Evolutionary conservation across 163 green algal genomes (phyloP).

Genomic region (Scenedesmus sp.): DNA sequence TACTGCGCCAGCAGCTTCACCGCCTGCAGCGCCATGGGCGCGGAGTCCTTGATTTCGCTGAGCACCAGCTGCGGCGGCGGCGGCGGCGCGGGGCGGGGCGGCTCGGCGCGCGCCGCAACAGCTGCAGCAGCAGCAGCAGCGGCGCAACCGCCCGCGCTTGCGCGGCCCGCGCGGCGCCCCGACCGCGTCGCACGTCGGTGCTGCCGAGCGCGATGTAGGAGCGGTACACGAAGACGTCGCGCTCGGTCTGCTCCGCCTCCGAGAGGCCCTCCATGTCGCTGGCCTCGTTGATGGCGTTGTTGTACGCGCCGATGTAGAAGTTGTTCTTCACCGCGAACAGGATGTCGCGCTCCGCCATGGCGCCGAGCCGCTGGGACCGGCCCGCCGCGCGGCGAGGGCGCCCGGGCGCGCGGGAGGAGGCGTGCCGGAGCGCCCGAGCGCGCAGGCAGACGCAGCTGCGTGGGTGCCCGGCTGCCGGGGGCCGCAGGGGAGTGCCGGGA

Average conservation of each 20-base stretch:
- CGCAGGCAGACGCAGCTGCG: no score
- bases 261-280: constrained; percentile 79
- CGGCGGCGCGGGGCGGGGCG: neutral
- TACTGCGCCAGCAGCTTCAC: constrained; percentile 93
- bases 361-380: no score
- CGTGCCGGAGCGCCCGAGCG: no score
- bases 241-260: constrained; percentile 79
- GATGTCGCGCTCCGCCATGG: constrained; percentile 55
- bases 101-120: neutral
- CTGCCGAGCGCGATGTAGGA: constrained; percentile 96
- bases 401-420: no score
- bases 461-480: neutral
- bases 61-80: constrained; percentile 85
- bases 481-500: no score
- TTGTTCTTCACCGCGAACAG: constrained; percentile 91
- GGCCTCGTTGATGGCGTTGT: constrained; percentile 92
- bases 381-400: no score
- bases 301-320: constrained; percentile 95
- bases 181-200: constrained; percentile 91
- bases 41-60: constrained; percentile 79
- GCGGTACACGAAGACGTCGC: constrained; percentile 92
- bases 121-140: neutral
- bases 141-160: no score
- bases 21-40: constrained; percentile 83
- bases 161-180: constrained; percentile 5